phyloP scores from a whole-genome alignment of 768 basidiomycete genomes.

The Tricholoma matsutake region DNA sequence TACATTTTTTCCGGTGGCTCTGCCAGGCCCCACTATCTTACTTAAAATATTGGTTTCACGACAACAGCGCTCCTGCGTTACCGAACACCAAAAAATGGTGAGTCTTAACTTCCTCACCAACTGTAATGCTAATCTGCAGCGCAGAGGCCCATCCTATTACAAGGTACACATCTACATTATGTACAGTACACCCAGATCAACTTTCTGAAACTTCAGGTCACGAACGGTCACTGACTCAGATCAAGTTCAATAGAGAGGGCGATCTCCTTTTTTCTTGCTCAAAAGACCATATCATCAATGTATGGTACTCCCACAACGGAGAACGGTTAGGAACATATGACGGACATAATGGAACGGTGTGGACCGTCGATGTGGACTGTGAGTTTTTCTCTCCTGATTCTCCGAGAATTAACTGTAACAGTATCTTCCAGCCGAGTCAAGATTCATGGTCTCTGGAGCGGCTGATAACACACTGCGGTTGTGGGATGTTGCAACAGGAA shows the following conservation, averaged over 20 bases:
- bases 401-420: not conserved
- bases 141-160: conserved; percentile 72
- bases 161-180: conserved; percentile 41
- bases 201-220: conserved; percentile 57
- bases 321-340: conserved; percentile 96
- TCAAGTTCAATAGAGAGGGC: conserved; percentile 96
- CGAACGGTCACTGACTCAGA: conserved; percentile 95
- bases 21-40: too few species aligned
- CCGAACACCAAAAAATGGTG: conserved; percentile 37
- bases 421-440: conserved; percentile 59
- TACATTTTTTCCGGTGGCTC: too few species aligned
- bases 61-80: too few species aligned
- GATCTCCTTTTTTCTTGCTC: conserved; percentile 94
- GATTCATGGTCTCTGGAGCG: conserved; percentile 84
- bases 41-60: too few species aligned
- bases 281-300: conserved; percentile 94
- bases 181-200: not conserved
- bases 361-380: conserved; percentile 98
- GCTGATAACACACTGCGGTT: conserved; percentile 92
- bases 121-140: not conserved
- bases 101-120: conserved; percentile 8
- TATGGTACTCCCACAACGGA: conserved; percentile 97
- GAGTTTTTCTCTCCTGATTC: conserved; percentile 30
- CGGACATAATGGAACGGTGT: conserved; percentile 93
- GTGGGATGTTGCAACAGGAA: conserved; percentile 87